Evolutionary conservation across 306 rosid species (phyloP), one percentile per base, ranked within the genome.

Genomic region (Inga oerstediana): DNA sequence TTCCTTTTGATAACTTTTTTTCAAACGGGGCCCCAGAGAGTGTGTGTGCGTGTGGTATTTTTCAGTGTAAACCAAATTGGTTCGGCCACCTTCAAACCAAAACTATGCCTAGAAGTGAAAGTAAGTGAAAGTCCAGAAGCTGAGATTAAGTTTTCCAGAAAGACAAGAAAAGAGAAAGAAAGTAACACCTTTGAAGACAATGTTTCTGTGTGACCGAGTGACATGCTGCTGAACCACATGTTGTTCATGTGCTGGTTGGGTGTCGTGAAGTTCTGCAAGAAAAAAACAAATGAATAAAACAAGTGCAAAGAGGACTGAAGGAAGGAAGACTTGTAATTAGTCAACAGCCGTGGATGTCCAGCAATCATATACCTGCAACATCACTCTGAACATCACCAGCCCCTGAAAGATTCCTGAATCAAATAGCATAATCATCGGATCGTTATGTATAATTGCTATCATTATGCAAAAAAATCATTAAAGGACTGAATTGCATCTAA

Each of bases 111-210:
- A 24, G 34, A 61, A 10, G 70, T 27, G 41, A 64, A 61, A 37
- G 22, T 75, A 73, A 17, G 69, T 32, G 68, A 61, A 76, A 30
- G 73, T 39, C 8, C 43, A 39, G 43, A 39, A 39, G 6, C 8
- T 6, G 8, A 39, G 43, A 39, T 39, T 39, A 39, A 39, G 43
- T 39, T 39, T 39, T 39, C 43, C 43, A 39, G 43, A 6, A 39
- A 39, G 43, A 5, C 43, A 39, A 6, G 8, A 39, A 20, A 58
- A 3, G 52, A 39, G n/a, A 46, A 80, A 67, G 24, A 78, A 64
- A 30, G 70, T 51, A 65, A 70, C 85, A 93, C 99, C 99, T 93
- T 83, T 95, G 84, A 93, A 84, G 69, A 95, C 24, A 80, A 92
- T 78, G 48, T 92, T 93, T 83, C 32, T 82, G 10, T 94, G 88